A percentile compares a stretch with the other conserved stretches of the same genome.
Conservation (phyloP, 2,329 filamentous ascomycete genomes). For the Xylaria multiplex region DNA sequence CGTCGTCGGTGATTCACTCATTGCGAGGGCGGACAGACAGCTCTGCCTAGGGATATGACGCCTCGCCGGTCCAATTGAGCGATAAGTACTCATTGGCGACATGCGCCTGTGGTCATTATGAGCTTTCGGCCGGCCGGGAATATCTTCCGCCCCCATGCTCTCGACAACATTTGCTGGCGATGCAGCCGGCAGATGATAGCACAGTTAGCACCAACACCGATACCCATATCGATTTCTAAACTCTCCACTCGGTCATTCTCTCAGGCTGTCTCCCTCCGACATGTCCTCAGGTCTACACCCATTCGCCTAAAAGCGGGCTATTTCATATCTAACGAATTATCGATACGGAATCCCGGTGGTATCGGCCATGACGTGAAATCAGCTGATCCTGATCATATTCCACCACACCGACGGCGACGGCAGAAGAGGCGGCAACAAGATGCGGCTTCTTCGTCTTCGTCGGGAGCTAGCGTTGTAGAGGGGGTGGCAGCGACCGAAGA, state of each 20-base stretch:
- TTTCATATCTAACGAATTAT: conserved; percentile 46
- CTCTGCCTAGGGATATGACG: conserved; percentile 22
- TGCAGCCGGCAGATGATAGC: conserved; percentile 41
- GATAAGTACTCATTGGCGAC: conserved; percentile 35
- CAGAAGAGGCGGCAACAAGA: conserved; percentile 25
- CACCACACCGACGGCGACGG: conserved; percentile 23
- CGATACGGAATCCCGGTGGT: conserved; percentile 24
- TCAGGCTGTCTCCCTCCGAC: conserved; percentile 33
- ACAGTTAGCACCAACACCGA: not conserved
- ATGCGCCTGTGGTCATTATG: conserved; percentile 49
- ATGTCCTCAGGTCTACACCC: conserved; percentile 31
- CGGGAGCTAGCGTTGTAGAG: not conserved
- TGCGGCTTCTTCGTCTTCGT: conserved; percentile 3
- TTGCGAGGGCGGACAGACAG: not conserved
- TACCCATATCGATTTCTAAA: conserved; percentile 5
- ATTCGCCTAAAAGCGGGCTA: conserved; percentile 45
- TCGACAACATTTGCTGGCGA: conserved; percentile 47
- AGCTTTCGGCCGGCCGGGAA: conserved; percentile 47
- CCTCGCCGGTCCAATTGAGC: conserved; percentile 25
- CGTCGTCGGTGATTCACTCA: conserved; percentile 1
- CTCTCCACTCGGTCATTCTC: conserved; percentile 38
- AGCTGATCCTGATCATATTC: conserved; percentile 17
- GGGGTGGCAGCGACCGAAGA: conserved; percentile 32
- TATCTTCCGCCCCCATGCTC: conserved; percentile 42
- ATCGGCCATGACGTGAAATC: conserved; percentile 19